Percentiles rank a stretch among this genome's conserved stretches.
Evolutionary conservation across 176 grass and related monocot genomes (phyloP).

Genomic region (Aegilops bicornis): DNA sequence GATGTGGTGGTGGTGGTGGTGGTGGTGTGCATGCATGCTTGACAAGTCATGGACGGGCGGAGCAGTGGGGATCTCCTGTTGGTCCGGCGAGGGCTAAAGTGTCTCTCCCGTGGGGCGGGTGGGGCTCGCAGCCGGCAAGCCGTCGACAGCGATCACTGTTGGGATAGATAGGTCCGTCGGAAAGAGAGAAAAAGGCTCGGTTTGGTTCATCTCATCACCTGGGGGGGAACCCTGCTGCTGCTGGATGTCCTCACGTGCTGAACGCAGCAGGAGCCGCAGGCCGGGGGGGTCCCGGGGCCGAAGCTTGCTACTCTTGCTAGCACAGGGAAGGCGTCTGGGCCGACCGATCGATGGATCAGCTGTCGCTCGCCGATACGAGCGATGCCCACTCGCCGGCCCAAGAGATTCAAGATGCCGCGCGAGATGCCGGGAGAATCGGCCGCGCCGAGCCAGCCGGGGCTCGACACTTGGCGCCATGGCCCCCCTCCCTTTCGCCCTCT

Average conservation of each 20-base stretch:
- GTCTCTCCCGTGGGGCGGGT: not conserved
- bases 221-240: not conserved
- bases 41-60: not conserved
- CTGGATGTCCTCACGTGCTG: conserved; percentile 23
- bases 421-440: not conserved
- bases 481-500: not conserved
- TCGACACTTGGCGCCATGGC: conserved; percentile 23
- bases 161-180: conserved; percentile 10
- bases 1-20: too few relatives aligned
- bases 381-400: not conserved
- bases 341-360: not conserved
- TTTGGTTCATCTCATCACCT: conserved; percentile 15
- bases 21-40: not conserved
- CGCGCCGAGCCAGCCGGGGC: not conserved
- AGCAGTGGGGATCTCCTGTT: conserved; percentile 14
- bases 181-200: not conserved
- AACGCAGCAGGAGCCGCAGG: not conserved
- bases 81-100: not conserved
- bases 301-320: too few relatives aligned
- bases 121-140: conserved; percentile 19
- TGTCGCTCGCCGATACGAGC: not conserved
- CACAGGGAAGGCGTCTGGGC: not conserved
- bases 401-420: not conserved
- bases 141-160: conserved; percentile 24
- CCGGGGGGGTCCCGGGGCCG: not conserved